Percentiles rank a stretch among this genome's conserved stretches.
Evolutionary conservation across 768 basidiomycete species (phyloP).

Genomic region (Tylopilus sp.): DNA sequence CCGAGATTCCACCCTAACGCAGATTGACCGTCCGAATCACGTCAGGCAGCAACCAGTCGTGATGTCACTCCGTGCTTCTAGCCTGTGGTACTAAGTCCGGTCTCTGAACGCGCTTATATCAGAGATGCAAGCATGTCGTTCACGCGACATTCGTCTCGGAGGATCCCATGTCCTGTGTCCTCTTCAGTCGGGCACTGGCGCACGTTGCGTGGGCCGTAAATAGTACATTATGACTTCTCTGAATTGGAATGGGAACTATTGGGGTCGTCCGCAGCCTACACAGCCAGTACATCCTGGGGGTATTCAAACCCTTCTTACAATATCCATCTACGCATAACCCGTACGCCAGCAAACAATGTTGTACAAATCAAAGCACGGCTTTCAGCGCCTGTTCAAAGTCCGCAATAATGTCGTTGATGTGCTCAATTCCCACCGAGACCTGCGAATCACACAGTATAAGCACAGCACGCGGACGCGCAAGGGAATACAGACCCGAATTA

Average conservation of each 20-base stretch:
- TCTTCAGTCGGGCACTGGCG: too few relatives aligned
- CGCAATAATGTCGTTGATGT: conserved; percentile 44
- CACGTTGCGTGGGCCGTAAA: too few relatives aligned
- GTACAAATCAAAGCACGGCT: conserved; percentile 10
- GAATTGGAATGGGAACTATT: neutral
- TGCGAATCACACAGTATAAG: conserved; percentile 5
- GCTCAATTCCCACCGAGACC: conserved; percentile 45
- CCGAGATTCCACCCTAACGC: too few relatives aligned
- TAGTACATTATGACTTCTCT: too few relatives aligned
- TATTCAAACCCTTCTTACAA: conserved; percentile 1
- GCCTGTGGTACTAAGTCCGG: too few relatives aligned
- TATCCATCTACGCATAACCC: neutral
- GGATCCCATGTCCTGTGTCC: too few relatives aligned
- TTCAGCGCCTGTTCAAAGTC: conserved; percentile 43
- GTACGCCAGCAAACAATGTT: neutral
- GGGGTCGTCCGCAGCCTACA: neutral
- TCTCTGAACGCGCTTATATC: too few relatives aligned
- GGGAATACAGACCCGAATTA: conserved; percentile 47
- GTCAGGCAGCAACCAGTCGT: too few relatives aligned
- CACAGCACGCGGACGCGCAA: neutral
- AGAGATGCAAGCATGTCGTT: too few relatives aligned
- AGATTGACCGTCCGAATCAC: too few relatives aligned
- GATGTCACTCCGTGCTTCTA: too few relatives aligned
- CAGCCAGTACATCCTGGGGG: neutral
- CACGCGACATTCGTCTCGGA: too few relatives aligned